Base-by-base conservation (phyloP, 2,329 filamentous ascomycete species). In the Pestalotiopsis sp. region DNA sequence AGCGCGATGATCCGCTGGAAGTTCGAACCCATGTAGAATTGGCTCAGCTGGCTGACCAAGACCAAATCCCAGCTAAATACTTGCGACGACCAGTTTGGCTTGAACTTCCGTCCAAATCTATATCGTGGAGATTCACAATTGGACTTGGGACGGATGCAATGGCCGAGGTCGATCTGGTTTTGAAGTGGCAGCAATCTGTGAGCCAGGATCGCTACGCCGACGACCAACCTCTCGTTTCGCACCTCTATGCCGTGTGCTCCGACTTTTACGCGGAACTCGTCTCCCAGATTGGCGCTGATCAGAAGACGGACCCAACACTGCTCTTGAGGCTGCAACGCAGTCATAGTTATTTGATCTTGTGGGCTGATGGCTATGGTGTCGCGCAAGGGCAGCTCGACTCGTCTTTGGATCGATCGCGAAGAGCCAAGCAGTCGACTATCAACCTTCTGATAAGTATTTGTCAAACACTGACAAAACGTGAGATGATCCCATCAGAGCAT, bases 351-450 rank as follows among this genome's bases (percentile, higher is more conserved):
- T 20, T 72, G 4, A 45, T 68, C 11, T 39, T 72, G 5, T 72
- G 70, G 70, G 70, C 69, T 11, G 70, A 72, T 66, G 70, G 70
- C 5, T 70, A 68, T 41, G 69, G 60, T 13, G 68, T 72, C 57
- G 38, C n/a, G 4, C 65, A 69, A 6, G 69, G 68, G 25, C 36
- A 61, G 52, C 65, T 72, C 3, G 70, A 72, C 4, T 59, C 23
- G 12, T 60, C 57, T 7, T 36, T 72, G 38, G 67, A 68, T n/a
- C 69, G 62, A 23, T 72, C 70, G n/a, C 69, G 68, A 59, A 69
- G 69, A 52, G 70, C 69, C 4, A 59, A 66, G 14, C 20, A 57
- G 14, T 57, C 58, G 14, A 72, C 70, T 17, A 38, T 72, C 20
- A 63, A 66, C 6, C 38, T 70, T 12, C 59, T 72, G 5, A 49